A percentile compares a stretch with the other conserved stretches of the same genome.
Conservation (phyloP, 2,329 filamentous ascomycete genomes). For the Knufia fluminis region DNA sequence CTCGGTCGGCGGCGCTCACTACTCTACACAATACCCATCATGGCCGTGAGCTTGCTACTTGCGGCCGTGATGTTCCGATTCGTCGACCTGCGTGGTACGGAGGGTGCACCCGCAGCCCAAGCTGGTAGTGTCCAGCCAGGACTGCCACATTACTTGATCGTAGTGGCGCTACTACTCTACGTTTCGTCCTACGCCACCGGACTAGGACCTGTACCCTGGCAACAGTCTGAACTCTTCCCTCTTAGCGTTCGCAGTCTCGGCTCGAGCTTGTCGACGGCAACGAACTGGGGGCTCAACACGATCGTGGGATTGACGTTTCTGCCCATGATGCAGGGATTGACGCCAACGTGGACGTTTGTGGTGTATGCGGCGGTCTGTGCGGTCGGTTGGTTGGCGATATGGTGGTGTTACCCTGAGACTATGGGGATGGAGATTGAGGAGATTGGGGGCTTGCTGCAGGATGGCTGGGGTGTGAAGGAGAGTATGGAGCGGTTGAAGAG, state of each 20-base stretch:
- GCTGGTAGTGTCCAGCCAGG: constrained; percentile 26
- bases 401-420: constrained; percentile 76
- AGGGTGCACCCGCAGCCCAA: constrained; percentile 11
- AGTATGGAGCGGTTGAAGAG: constrained; percentile 27
- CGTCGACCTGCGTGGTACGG: constrained; percentile 40
- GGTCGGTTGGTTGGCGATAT: constrained; percentile 58
- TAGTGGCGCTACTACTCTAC: constrained; percentile 70
- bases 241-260: constrained; percentile 53
- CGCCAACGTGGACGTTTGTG: constrained; percentile 67
- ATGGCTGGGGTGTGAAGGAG: constrained; percentile 62
- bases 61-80: constrained; percentile 65
- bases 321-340: constrained; percentile 70
- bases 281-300: constrained; percentile 84
- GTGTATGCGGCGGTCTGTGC: constrained; percentile 67
- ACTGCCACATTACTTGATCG: constrained; percentile 49
- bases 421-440: constrained; percentile 74
- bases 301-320: constrained; percentile 78
- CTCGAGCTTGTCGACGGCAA: constrained; percentile 56
- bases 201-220: constrained; percentile 89
- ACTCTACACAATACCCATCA: constrained; percentile 73
- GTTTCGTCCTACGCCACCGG: constrained; percentile 80
- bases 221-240: constrained; percentile 87
- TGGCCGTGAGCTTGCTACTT: constrained; percentile 62
- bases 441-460: constrained; percentile 58
- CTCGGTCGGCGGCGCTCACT: constrained; percentile 72